Conservation (phyloP, 495 filamentous ascomycete species). For the Bathelium albidoporum region DNA sequence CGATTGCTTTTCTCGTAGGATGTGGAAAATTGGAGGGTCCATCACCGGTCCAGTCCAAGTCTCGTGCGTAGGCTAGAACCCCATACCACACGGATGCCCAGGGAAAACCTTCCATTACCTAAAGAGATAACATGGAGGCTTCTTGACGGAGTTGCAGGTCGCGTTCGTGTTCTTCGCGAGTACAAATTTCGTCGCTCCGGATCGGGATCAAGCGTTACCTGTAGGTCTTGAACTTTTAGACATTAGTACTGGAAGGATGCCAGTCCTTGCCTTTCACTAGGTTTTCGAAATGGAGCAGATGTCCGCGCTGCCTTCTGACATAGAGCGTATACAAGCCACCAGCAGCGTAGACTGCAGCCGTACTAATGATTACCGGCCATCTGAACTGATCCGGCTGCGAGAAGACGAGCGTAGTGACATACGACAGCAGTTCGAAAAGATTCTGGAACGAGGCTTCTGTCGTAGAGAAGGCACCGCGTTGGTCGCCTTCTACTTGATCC, state of each 20-base stretch:
- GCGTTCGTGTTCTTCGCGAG: too few species aligned
- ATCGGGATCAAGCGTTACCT: too few species aligned
- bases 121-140: too few species aligned
- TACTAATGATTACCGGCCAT: constrained; percentile 50
- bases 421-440: constrained; percentile 54
- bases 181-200: too few species aligned
- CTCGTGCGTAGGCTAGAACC: too few species aligned
- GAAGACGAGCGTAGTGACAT: constrained; percentile 50
- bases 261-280: background rate
- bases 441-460: constrained; percentile 55
- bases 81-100: too few species aligned
- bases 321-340: constrained; percentile 45
- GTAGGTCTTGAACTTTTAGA: background rate
- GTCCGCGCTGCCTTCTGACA: constrained; percentile 48
- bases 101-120: too few species aligned
- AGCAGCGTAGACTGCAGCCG: constrained; percentile 40
- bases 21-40: too few species aligned
- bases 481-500: constrained; percentile 42
- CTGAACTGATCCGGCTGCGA: constrained; percentile 47
- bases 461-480: constrained; percentile 50
- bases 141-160: too few species aligned
- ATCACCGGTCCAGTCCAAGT: too few species aligned
- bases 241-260: background rate
- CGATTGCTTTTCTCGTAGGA: too few species aligned
- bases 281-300: constrained; percentile 44